Evolutionary conservation across 2,329 filamentous ascomycete species (phyloP), one percentile per base, ranked within the genome.

Genomic region (Lecanicillium sp.): DNA sequence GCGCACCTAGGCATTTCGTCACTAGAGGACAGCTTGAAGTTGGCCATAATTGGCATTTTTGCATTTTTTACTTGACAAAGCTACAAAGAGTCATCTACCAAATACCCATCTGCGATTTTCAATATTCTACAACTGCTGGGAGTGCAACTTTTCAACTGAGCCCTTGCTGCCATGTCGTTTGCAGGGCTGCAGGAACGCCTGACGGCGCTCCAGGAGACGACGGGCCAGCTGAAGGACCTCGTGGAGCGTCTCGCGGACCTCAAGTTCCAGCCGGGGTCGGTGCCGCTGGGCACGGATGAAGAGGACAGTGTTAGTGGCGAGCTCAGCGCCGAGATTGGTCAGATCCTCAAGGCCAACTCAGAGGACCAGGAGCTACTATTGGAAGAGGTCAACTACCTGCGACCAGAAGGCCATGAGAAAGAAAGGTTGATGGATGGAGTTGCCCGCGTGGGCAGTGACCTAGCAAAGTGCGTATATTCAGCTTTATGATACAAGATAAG

Each of bases 301-400:
- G 76, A 77, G 42, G 70, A 70, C 51, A 74, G 75, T 52, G 72
- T 75, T 29, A 80, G 84, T 48, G 65, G 83, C 17, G 90, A 95
- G 67, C 77, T 96, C 27, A 80, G 81, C 54, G 74, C 79, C 19
- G 90, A 96, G 63, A 95, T 96, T 54, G 83, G 85, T 55, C 82
- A 87, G 59, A 78, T 78, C 15, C 67, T 96, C 52, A 84, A 87
- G 56, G 83, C 87, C 49, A 79, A 86, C 42, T 84, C 94, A 58
- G 88, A 94, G 53, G 88, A 95, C 51, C 78, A 93, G 54, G 90
- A 95, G 64, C 67, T 93, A 15, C 62, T 96, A 27, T 74, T 73
- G 40, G 88, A 93, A 61, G 90, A 95, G 59, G 75, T 88, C 23
- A 78, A 86, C 52, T 88, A 88, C 57, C 67, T 90, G 21, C 72